phyloP scores from a whole-genome alignment of 2,329 filamentous ascomycete genomes.

The Colletotrichum sojae region DNA sequence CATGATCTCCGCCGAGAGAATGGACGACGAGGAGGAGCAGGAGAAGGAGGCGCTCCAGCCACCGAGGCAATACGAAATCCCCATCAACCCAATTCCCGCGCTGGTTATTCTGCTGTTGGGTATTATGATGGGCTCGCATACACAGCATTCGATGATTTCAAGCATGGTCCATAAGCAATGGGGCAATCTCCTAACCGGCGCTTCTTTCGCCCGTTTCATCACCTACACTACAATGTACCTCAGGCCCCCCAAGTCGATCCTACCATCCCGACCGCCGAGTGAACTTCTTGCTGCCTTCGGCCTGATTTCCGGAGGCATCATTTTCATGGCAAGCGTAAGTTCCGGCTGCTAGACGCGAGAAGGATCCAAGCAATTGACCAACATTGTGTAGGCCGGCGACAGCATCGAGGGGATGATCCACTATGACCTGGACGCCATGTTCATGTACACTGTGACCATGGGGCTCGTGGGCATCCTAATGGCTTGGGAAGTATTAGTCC shows the following conservation, averaged over 20 bases:
- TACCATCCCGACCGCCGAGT: slow-evolving; percentile 88
- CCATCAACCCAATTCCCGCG: slow-evolving; percentile 90
- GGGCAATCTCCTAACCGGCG: slow-evolving; percentile 87
- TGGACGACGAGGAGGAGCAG: slow-evolving; percentile 60
- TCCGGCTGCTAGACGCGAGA: too few relatives aligned
- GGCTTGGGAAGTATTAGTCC: slow-evolving; percentile 83
- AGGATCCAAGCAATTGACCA: neutral
- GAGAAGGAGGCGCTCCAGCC: slow-evolving; percentile 60
- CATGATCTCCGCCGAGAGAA: slow-evolving; percentile 48
- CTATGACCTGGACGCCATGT: slow-evolving; percentile 89
- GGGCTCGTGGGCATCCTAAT: slow-evolving; percentile 87
- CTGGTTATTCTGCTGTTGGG: slow-evolving; percentile 90
- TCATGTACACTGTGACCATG: slow-evolving; percentile 90
- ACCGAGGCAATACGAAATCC: slow-evolving; percentile 79
- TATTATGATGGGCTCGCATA: slow-evolving; percentile 95
- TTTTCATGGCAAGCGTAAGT: slow-evolving; percentile 93
- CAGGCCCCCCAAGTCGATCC: slow-evolving; percentile 82
- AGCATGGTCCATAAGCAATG: slow-evolving; percentile 96
- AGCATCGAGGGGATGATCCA: slow-evolving; percentile 83
- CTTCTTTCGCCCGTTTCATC: slow-evolving; percentile 81
- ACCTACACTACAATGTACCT: slow-evolving; percentile 88
- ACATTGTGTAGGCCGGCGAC: slow-evolving; percentile 63
- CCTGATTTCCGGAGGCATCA: slow-evolving; percentile 86
- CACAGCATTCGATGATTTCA: slow-evolving; percentile 85
- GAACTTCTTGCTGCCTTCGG: slow-evolving; percentile 92